These are phyloP conservation scores for Stagonosporopsis chrysanthemi DNA, from an alignment of 2,329 filamentous ascomycete species.

Conservation along the genomic window DNA sequence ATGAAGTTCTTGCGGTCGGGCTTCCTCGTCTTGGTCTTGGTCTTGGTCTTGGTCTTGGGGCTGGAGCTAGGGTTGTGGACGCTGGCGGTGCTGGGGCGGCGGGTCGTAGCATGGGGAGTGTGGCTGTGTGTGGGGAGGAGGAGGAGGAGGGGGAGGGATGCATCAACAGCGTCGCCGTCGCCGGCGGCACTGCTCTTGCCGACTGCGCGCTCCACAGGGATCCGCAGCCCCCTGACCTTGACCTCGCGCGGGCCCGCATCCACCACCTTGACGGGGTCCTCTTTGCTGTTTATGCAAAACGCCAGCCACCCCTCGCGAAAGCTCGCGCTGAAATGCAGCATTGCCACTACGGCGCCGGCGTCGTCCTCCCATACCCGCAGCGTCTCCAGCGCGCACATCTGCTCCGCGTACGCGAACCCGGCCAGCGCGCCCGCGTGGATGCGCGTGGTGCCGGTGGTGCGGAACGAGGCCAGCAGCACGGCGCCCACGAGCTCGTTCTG, in stretches of 20 bases:
- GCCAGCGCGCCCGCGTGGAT: slow-evolving; percentile 54
- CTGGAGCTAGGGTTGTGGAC: too few relatives aligned
- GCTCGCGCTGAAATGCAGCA: slow-evolving; percentile 55
- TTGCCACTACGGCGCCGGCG: slow-evolving; percentile 52
- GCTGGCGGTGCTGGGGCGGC: too few relatives aligned
- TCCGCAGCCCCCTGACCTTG: slow-evolving; percentile 53
- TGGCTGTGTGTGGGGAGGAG: slow-evolving; percentile 9
- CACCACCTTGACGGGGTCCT: slow-evolving; percentile 50
- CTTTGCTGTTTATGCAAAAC: slow-evolving; percentile 54
- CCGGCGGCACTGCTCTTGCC: slow-evolving; percentile 34
- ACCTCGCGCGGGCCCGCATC: slow-evolving; percentile 51
- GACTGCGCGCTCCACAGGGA: slow-evolving; percentile 36
- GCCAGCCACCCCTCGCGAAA: slow-evolving; percentile 55
- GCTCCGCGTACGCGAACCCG: slow-evolving; percentile 55
- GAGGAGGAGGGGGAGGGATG: not conserved
- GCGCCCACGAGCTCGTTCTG: slow-evolving; percentile 58
- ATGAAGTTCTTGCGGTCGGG: slow-evolving; percentile 51
- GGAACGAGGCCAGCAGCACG: slow-evolving; percentile 52
- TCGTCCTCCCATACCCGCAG: slow-evolving; percentile 57
- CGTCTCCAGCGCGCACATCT: slow-evolving; percentile 58
- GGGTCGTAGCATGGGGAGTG: too few relatives aligned
- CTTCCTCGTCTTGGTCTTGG: slow-evolving; percentile 18
- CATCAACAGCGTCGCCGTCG: not conserved
- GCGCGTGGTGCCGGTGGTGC: slow-evolving; percentile 55
- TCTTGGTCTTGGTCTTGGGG: too few relatives aligned